phyloP scores from a whole-genome alignment of 306 rosid species.

The Sesbania bispinosa region DNA sequence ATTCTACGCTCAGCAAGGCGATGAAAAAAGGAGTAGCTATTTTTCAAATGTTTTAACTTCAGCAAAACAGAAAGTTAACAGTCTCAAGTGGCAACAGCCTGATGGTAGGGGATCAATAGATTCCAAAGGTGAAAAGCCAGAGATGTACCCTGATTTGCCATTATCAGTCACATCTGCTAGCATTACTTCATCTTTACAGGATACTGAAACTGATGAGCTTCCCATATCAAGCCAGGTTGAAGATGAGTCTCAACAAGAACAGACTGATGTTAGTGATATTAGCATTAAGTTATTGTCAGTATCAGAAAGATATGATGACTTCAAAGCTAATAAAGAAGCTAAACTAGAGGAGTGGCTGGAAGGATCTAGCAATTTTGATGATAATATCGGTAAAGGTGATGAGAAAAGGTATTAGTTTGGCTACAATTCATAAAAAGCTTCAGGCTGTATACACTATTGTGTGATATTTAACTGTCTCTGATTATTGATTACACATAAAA shows the following conservation, averaged over 20 bases:
- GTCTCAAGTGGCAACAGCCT: slow-evolving; percentile 60
- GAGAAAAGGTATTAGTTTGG: slow-evolving; percentile 35
- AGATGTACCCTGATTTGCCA: slow-evolving; percentile 21
- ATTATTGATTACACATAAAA: slow-evolving; percentile 8
- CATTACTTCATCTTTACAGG: slow-evolving; percentile 44
- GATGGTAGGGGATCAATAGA: slow-evolving; percentile 35
- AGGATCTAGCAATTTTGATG: slow-evolving; percentile 38
- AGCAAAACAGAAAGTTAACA: slow-evolving; percentile 67
- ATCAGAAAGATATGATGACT: slow-evolving; percentile 58
- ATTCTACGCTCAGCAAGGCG: slow-evolving; percentile 26
- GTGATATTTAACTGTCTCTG: neutral
- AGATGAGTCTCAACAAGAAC: slow-evolving; percentile 44
- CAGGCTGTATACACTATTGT: slow-evolving; percentile 25
- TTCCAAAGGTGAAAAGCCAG: slow-evolving; percentile 33
- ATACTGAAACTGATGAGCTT: slow-evolving; percentile 52
- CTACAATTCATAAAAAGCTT: neutral
- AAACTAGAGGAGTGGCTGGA: slow-evolving; percentile 79
- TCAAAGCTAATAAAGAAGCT: slow-evolving; percentile 76
- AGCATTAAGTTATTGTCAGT: slow-evolving; percentile 28
- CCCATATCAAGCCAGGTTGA: slow-evolving; percentile 54
- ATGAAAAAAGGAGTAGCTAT: slow-evolving; percentile 44
- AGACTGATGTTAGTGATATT: slow-evolving; percentile 23
- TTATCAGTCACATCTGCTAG: slow-evolving; percentile 40
- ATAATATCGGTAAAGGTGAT: slow-evolving; percentile 21
- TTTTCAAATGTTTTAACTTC: slow-evolving; percentile 60